Conservation (phyloP, 2,329 filamentous ascomycete genomes). For the Cryphonectria parasitica region DNA sequence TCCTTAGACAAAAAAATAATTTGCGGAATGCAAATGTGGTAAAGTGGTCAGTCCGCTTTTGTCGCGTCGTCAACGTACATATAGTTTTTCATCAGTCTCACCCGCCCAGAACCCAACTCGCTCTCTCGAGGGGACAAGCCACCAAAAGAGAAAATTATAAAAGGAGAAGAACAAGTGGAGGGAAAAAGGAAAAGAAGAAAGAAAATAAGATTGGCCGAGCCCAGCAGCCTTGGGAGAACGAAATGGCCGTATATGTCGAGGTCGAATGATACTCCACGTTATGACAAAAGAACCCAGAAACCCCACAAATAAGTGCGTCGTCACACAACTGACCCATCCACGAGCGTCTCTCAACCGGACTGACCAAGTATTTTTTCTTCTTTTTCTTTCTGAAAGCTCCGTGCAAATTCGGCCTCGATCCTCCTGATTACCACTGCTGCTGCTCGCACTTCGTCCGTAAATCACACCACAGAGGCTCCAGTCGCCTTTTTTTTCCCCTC, state of each 20-base stretch:
- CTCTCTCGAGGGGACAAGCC: neutral
- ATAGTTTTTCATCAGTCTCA: neutral
- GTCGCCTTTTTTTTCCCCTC: neutral
- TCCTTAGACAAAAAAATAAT: neutral
- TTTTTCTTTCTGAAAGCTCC: neutral
- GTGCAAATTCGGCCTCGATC: neutral
- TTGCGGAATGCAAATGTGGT: neutral
- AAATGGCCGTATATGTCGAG: neutral
- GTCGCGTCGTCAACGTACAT: constrained; percentile 2
- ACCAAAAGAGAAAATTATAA: neutral
- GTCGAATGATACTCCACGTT: neutral
- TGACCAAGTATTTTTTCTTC: neutral
- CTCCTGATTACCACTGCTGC: neutral
- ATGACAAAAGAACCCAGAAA: neutral
- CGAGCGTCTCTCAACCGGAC: neutral
- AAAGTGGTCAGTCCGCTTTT: neutral
- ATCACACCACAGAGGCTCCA: neutral
- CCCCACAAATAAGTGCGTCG: neutral
- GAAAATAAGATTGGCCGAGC: neutral
- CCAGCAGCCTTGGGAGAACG: neutral
- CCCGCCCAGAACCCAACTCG: neutral
- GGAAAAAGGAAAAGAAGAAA: neutral
- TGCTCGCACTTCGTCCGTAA: neutral
- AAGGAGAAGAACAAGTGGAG: too few relatives aligned
- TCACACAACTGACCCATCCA: neutral